Base-by-base conservation (phyloP, 768 basidiomycete genomes). In the Tulasnella sp. region DNA sequence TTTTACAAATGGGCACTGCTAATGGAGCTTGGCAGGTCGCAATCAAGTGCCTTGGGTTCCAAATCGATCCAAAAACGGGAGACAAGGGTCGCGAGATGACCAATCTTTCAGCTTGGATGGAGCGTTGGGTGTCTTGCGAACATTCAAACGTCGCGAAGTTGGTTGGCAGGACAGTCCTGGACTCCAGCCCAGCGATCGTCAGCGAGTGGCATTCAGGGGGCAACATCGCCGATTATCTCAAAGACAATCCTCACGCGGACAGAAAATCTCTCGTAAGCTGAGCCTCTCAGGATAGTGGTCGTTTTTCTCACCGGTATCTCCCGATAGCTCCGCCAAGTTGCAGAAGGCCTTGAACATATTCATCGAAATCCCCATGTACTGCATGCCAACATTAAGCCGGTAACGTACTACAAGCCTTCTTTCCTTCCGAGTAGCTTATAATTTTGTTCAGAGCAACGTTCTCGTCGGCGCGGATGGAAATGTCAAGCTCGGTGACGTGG, bases 181-280 rank as follows among this genome's bases (percentile, higher is more conserved):
- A 24, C 31, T 64, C 60, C n/a, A 64, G 24, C 60, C 60, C 24
- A 64, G 60, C 60, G 20, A 64, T 64, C 31, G 60, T 64, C 60
- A 31, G 60, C 60, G 60, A 64, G 24, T 64, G 60, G 60, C n/a
- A 64, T 16, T 31, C 60, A 31, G 14, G 60, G 5, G 60, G 60
- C 6, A 64, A 24, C n/a, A 64, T 64, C 31, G n/a, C 31, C 12
- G 60, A 64, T 64, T 64, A 64, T 31, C 60, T 64, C 12, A 64
- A 24, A 28, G 60, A 64, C 24, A n/a, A 64, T 9, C 60, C 60
- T 28, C 60, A 64, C 60, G 60, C 12, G 16, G 24, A 64, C n/a
- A 64, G 60, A 64, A 64, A 64, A 64, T 64, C n/a, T 64, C 60
- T 64, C 12, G 60, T 64, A 64, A 12, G 60, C 24, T 64, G 12